These are phyloP conservation scores for Hypoxylon sp. DNA, from an alignment of 2,329 filamentous ascomycete genomes.

Conservation along the genomic window DNA sequence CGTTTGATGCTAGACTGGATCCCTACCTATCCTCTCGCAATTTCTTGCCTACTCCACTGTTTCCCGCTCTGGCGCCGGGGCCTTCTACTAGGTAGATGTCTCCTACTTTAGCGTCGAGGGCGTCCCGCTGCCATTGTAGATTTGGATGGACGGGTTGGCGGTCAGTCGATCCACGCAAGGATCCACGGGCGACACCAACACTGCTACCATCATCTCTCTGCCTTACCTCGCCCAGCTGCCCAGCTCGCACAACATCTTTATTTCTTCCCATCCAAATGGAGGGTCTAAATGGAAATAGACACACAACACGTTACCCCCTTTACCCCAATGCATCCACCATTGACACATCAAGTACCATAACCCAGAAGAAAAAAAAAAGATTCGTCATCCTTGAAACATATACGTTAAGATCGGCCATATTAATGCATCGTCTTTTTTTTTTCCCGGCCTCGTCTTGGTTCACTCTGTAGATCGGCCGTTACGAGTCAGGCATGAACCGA, in stretches of 20 bases:
- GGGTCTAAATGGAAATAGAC: no score
- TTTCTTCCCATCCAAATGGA: slow-evolving; percentile 4
- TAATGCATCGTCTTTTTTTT: slow-evolving; percentile 6
- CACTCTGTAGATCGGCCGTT: no score
- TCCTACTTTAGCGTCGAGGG: slow-evolving; percentile 19
- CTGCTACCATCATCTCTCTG: no score
- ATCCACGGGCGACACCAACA: slow-evolving; percentile 6
- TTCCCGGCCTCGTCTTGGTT: slow-evolving; percentile 4
- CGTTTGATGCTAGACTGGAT: no score
- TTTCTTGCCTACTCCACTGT: slow-evolving; percentile 25
- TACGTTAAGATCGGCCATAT: slow-evolving; percentile 27
- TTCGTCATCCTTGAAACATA: slow-evolving; percentile 17
- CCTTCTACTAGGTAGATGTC: slow-evolving; percentile 1
- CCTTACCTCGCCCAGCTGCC: slow-evolving; percentile 14
- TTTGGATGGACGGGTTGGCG: slow-evolving; percentile 6
- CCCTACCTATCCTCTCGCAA: not conserved
- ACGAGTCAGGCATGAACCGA: slow-evolving; percentile 26
- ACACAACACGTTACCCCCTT: slow-evolving; percentile 6
- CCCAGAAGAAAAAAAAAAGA: no score
- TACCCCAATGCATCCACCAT: slow-evolving; percentile 19
- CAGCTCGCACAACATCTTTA: slow-evolving; percentile 15
- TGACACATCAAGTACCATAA: slow-evolving; percentile 2
- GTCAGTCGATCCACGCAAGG: slow-evolving; percentile 25
- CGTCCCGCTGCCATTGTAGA: slow-evolving; percentile 16
- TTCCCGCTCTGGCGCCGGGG: slow-evolving; percentile 26